Evolutionary conservation across 2,329 filamentous ascomycete genomes (phyloP).

Genomic region (Penicillium thymicola): DNA sequence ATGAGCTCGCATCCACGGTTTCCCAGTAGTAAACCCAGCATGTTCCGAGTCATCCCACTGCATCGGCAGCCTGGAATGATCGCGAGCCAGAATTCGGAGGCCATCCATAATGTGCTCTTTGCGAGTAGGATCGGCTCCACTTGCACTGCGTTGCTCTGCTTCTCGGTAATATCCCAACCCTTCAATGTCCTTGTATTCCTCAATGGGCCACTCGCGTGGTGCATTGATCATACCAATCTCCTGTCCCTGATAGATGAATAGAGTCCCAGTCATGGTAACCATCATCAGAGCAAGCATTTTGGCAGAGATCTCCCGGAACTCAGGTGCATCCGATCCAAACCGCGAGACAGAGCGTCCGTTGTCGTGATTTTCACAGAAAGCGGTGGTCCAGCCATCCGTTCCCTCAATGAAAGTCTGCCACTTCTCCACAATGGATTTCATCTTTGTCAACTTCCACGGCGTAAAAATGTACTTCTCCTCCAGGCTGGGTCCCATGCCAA

Average conservation of each 20-base stretch:
- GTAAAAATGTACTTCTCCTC: constrained; percentile 47
- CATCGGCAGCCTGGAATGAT: constrained; percentile 66
- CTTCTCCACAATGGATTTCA: constrained; percentile 50
- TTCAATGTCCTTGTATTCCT: constrained; percentile 45
- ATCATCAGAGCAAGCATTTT: constrained; percentile 55
- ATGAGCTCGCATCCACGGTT: constrained; percentile 60
- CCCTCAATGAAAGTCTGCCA: constrained; percentile 55
- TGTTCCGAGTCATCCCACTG: constrained; percentile 59
- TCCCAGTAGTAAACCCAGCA: constrained; percentile 59
- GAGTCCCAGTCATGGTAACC: constrained; percentile 50
- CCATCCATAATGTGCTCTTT: constrained; percentile 19
- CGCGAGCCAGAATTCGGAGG: constrained; percentile 54
- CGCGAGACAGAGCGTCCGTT: constrained; percentile 56
- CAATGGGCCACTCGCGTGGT: constrained; percentile 49
- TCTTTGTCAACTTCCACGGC: constrained; percentile 46
- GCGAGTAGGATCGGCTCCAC: constrained; percentile 10
- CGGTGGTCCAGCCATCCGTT: constrained; percentile 52
- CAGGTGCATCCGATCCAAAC: constrained; percentile 49
- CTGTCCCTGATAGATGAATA: constrained; percentile 60
- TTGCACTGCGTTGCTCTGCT: constrained; percentile 35
- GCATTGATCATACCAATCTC: constrained; percentile 61
- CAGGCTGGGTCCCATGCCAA: constrained; percentile 51
- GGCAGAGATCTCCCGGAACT: constrained; percentile 47
- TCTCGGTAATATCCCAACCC: constrained; percentile 48
- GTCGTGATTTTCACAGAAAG: constrained; percentile 65